These are phyloP conservation scores for Ceratocystis huliohia DNA, from an alignment of 2,329 filamentous ascomycete species.

Conservation along the genomic window DNA sequence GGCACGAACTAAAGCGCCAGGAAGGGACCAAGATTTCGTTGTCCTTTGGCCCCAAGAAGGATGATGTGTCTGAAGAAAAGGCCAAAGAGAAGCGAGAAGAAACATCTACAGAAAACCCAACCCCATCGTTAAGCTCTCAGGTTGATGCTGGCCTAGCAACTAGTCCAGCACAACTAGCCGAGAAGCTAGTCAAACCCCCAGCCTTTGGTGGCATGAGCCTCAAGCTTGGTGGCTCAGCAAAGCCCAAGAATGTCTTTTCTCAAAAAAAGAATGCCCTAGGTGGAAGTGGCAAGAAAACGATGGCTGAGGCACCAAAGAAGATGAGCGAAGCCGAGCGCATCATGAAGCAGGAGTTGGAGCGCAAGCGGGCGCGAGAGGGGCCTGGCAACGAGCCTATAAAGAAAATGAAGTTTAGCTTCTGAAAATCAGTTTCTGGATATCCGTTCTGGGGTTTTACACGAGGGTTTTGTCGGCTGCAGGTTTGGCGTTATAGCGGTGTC, in stretches of 20 bases:
- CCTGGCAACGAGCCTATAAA: constrained; percentile 36
- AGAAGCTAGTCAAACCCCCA: constrained; percentile 27
- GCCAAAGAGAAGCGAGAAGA: constrained; percentile 20
- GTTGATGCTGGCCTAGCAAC: not conserved
- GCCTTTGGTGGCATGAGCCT: constrained; percentile 41
- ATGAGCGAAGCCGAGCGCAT: constrained; percentile 82
- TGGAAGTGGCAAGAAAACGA: constrained; percentile 39
- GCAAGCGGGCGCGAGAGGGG: constrained; percentile 46
- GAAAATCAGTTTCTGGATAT: not conserved
- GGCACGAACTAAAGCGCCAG: constrained; percentile 42
- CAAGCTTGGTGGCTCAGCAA: constrained; percentile 44
- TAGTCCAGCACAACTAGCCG: not conserved
- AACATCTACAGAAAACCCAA: constrained; percentile 19
- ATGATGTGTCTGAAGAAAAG: constrained; percentile 9
- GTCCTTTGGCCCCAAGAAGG: constrained; percentile 44
- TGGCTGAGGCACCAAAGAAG: constrained; percentile 56
- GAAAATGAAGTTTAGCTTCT: constrained; percentile 28
- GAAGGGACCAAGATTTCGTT: constrained; percentile 68
- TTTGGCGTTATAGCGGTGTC: constrained; percentile 3
- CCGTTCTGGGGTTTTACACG: not conserved
- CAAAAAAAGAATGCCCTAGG: constrained; percentile 21
- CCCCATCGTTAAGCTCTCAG: not conserved
- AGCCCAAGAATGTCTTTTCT: constrained; percentile 61
- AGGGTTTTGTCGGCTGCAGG: not conserved
- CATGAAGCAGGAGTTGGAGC: constrained; percentile 73